Conservation (phyloP, 2,329 filamentous ascomycete genomes). For the Fusarium nelsonii region DNA sequence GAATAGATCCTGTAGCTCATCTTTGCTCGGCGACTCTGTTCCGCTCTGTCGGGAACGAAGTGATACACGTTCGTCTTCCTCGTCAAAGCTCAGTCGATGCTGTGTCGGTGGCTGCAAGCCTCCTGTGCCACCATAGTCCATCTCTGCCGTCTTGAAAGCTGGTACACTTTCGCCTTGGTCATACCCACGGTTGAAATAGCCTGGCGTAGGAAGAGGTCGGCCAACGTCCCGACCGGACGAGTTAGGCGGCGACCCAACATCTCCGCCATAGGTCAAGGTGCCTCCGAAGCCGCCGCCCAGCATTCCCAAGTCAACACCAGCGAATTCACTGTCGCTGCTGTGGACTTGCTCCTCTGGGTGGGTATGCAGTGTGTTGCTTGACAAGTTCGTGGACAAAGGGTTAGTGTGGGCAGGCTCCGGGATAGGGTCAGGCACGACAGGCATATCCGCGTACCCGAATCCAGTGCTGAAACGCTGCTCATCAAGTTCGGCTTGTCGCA, state of each 20-base stretch:
- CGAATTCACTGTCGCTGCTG: conserved; percentile 80
- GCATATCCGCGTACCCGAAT: conserved; percentile 52
- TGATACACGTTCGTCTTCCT: conserved; percentile 83
- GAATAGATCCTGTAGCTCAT: conserved; percentile 89
- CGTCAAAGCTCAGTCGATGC: conserved; percentile 88
- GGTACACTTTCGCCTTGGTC: conserved; percentile 51
- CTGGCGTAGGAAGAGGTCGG: conserved; percentile 63
- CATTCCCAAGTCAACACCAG: conserved; percentile 75
- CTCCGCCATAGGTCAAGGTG: conserved; percentile 63
- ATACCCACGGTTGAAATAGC: conserved; percentile 50
- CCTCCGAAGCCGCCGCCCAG: conserved; percentile 78
- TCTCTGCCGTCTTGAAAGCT: conserved; percentile 71
- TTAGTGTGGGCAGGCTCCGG: conserved; percentile 42
- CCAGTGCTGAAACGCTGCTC: conserved; percentile 63
- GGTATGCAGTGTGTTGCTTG: conserved; percentile 57
- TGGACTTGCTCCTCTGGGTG: conserved; percentile 62
- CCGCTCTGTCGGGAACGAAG: conserved; percentile 67
- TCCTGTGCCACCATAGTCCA: conserved; percentile 92
- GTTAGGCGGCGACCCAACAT: conserved; percentile 58
- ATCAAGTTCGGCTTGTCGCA: conserved; percentile 87
- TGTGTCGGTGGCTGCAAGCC: conserved; percentile 81
- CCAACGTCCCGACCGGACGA: conserved; percentile 58
- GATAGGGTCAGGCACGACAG: conserved; percentile 45
- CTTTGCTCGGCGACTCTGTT: conserved; percentile 75
- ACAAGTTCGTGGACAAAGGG: conserved; percentile 58